phyloP scores from a whole-genome alignment of 2,329 filamentous ascomycete species.

The Ascochyta rabiei region DNA sequence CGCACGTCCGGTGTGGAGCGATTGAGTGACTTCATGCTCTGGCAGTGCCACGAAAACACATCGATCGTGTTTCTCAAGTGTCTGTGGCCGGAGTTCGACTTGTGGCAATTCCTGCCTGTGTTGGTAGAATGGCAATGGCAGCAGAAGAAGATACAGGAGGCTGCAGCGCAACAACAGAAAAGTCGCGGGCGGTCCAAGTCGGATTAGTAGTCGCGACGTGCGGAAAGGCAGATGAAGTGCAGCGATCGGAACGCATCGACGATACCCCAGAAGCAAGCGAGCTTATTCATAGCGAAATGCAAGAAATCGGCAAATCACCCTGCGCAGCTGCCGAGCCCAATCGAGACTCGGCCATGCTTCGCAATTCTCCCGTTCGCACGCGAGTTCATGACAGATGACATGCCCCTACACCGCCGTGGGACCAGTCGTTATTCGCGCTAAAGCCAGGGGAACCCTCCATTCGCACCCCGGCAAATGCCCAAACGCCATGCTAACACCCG shows the following conservation, averaged over 20 bases:
- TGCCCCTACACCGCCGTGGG: slow-evolving; percentile 1
- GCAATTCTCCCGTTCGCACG: slow-evolving; percentile 1
- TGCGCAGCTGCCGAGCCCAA: slow-evolving; percentile 5
- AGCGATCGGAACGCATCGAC: slow-evolving; percentile 22
- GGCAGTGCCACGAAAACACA: slow-evolving; percentile 94
- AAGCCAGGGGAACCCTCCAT: slow-evolving; percentile 7
- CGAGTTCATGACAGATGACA: slow-evolving; percentile 2
- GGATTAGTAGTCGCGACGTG: slow-evolving; percentile 24
- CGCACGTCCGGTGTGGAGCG: slow-evolving; percentile 92
- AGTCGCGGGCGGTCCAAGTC: slow-evolving; percentile 36
- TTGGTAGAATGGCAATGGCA: slow-evolving; percentile 85
- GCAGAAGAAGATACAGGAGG: slow-evolving; percentile 52
- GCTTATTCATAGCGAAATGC: slow-evolving; percentile 25
- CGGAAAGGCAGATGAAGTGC: slow-evolving; percentile 7
- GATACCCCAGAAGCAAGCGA: slow-evolving; percentile 34
- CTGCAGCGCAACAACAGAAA: slow-evolving; percentile 43
- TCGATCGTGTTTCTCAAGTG: slow-evolving; percentile 91
- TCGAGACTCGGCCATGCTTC: neutral
- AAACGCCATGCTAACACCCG: slow-evolving; percentile 13
- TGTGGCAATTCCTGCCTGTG: slow-evolving; percentile 92
- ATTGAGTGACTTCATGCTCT: slow-evolving; percentile 97
- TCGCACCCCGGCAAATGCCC: slow-evolving; percentile 9
- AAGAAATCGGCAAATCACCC: slow-evolving; percentile 19
- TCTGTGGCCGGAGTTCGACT: slow-evolving; percentile 93
- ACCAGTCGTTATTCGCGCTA: slow-evolving; percentile 8